These are phyloP conservation scores for Cochlearia excelsa DNA, from an alignment of 345 rosid genomes.

Conservation along the genomic window DNA sequence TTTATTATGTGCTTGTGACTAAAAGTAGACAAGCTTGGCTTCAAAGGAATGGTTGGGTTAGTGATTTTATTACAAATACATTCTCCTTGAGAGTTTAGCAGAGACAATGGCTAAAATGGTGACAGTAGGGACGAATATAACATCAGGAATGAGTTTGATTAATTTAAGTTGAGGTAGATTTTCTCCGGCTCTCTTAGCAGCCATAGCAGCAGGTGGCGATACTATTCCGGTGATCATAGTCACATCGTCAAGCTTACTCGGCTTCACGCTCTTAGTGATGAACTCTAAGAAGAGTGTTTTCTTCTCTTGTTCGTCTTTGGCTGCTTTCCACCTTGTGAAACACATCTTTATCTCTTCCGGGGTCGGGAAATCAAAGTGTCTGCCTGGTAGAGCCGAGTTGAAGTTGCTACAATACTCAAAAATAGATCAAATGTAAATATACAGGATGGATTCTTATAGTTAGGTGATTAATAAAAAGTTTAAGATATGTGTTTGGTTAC, in stretches of 20 bases:
- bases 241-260: constrained; percentile 56
- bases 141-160: constrained; percentile 69
- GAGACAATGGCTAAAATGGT: constrained; percentile 60
- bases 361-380: constrained; percentile 72
- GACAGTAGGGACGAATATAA: constrained; percentile 64
- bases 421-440: background rate
- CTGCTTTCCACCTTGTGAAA: constrained; percentile 42
- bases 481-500: constrained; percentile 39
- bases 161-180: constrained; percentile 63
- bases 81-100: constrained; percentile 68
- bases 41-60: no score
- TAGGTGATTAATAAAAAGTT: background rate
- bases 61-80: constrained; percentile 33
- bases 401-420: constrained; percentile 44
- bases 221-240: constrained; percentile 58
- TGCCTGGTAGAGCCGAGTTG: constrained; percentile 88
- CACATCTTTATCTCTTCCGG: constrained; percentile 43
- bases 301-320: constrained; percentile 30
- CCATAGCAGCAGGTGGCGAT: constrained; percentile 87
- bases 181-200: constrained; percentile 78
- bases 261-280: constrained; percentile 40
- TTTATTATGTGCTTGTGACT: constrained; percentile 9
- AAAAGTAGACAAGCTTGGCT: background rate
- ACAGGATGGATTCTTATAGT: no score
- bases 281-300: constrained; percentile 44